These are phyloP conservation scores for Omphalotus guepiniiformis DNA, from an alignment of 768 basidiomycete genomes.

Conservation along the genomic window DNA sequence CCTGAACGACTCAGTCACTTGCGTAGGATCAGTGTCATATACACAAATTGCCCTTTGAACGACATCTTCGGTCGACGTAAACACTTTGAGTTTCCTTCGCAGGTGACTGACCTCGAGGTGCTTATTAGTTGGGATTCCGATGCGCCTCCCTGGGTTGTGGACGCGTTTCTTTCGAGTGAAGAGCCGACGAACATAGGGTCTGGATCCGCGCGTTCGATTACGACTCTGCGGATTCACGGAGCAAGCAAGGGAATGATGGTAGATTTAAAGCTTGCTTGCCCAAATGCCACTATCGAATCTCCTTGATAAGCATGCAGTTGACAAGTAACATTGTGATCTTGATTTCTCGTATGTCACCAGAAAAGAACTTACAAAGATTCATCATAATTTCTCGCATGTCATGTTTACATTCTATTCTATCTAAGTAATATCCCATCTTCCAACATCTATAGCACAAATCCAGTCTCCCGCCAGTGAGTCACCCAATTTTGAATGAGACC, in stretches of 20 bases:
- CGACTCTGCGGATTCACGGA: background rate
- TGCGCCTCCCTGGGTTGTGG: background rate
- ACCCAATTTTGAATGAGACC: conserved; percentile 39
- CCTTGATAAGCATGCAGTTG: too few relatives aligned
- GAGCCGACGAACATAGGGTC: background rate
- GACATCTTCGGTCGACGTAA: background rate
- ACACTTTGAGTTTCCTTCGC: background rate
- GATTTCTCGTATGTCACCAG: too few relatives aligned
- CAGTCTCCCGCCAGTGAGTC: conserved; percentile 34
- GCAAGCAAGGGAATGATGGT: background rate
- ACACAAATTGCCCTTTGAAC: background rate
- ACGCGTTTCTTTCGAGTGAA: background rate
- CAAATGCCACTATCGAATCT: too few relatives aligned
- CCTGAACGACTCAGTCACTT: background rate
- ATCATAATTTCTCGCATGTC: too few relatives aligned
- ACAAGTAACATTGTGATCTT: too few relatives aligned
- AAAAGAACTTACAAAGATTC: too few relatives aligned
- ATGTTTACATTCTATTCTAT: too few relatives aligned
- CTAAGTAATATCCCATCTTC: too few relatives aligned
- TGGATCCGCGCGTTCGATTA: background rate
- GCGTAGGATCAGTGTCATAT: background rate
- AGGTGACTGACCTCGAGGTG: background rate
- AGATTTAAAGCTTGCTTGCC: background rate
- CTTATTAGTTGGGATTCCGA: background rate
- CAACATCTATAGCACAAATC: conserved; percentile 24